Conservation (phyloP, 139 green algal species). For the Volvox africanus region DNA sequence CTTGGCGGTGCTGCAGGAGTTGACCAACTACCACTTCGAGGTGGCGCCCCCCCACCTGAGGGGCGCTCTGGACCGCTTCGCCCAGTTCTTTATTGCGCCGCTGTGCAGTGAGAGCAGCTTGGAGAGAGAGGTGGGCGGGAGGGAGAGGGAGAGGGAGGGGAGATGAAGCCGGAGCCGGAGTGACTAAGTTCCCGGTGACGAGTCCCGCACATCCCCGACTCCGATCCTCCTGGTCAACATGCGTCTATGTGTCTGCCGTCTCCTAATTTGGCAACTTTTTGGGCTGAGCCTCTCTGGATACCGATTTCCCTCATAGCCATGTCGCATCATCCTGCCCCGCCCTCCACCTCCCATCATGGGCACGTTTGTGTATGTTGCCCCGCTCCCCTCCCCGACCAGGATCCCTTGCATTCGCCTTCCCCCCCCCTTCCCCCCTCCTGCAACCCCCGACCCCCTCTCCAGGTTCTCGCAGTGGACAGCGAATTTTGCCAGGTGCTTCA, state of each 20-base stretch:
- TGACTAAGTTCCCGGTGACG: too few relatives aligned
- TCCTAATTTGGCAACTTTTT: too few relatives aligned
- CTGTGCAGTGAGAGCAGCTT: conserved; percentile 87
- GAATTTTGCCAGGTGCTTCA: conserved; percentile 90
- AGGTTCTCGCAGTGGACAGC: conserved; percentile 82
- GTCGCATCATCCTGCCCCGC: too few relatives aligned
- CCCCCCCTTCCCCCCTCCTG: neutral
- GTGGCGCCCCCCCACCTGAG: conserved; percentile 79
- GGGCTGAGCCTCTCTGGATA: too few relatives aligned
- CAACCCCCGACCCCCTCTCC: neutral
- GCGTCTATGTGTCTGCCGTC: too few relatives aligned
- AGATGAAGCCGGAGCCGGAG: too few relatives aligned
- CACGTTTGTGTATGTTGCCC: neutral
- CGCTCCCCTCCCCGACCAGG: neutral
- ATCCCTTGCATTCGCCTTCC: neutral
- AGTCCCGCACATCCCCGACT: too few relatives aligned
- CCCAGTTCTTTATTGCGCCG: conserved; percentile 94
- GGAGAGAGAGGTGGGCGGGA: conserved; percentile 87
- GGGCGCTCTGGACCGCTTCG: conserved; percentile 92
- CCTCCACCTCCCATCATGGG: too few relatives aligned
- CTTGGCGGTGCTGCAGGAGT: conserved; percentile 85
- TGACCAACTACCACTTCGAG: conserved; percentile 96
- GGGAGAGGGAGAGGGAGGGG: neutral
- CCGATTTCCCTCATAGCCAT: too few relatives aligned
- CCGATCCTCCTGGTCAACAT: too few relatives aligned